A percentile compares a stretch with the other conserved stretches of the same genome.
phyloP scores from a whole-genome alignment of 257 asterid species.

The Cynanchum wilfordii region DNA sequence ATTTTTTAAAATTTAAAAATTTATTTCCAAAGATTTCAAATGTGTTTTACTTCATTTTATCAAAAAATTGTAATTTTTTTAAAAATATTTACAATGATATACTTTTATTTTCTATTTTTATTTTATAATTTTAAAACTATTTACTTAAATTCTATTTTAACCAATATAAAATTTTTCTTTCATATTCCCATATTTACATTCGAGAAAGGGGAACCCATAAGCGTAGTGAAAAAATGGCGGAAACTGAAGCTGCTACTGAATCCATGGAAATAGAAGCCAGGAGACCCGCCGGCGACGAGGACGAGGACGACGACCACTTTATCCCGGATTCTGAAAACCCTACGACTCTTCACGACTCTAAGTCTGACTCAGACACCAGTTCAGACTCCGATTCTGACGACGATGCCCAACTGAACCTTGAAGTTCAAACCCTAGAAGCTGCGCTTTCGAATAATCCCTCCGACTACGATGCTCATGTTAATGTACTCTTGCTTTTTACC shows the following conservation, averaged over 20 bases:
- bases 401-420: slow-evolving; percentile 57
- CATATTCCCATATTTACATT: too few species aligned
- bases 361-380: slow-evolving; percentile 34
- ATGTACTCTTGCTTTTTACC: slow-evolving; percentile 37
- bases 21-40: too few species aligned
- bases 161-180: too few species aligned
- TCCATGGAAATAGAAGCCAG: slow-evolving; percentile 24
- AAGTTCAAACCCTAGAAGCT: slow-evolving; percentile 59
- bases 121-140: too few species aligned
- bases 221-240: slow-evolving; percentile 42
- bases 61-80: too few species aligned
- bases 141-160: too few species aligned
- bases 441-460: slow-evolving; percentile 48
- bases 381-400: slow-evolving; percentile 56
- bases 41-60: too few species aligned
- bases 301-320: slow-evolving; percentile 33
- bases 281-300: slow-evolving; percentile 12
- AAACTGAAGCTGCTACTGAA: slow-evolving; percentile 41
- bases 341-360: slow-evolving; percentile 27
- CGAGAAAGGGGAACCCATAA: too few species aligned
- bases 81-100: too few species aligned
- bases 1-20: too few species aligned
- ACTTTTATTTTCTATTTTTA: too few species aligned
- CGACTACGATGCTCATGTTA: slow-evolving; percentile 71
- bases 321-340: slow-evolving; percentile 54